These are phyloP conservation scores for Aspergillus aculeatinus DNA, from an alignment of 2,329 filamentous ascomycete species.

Conservation along the genomic window DNA sequence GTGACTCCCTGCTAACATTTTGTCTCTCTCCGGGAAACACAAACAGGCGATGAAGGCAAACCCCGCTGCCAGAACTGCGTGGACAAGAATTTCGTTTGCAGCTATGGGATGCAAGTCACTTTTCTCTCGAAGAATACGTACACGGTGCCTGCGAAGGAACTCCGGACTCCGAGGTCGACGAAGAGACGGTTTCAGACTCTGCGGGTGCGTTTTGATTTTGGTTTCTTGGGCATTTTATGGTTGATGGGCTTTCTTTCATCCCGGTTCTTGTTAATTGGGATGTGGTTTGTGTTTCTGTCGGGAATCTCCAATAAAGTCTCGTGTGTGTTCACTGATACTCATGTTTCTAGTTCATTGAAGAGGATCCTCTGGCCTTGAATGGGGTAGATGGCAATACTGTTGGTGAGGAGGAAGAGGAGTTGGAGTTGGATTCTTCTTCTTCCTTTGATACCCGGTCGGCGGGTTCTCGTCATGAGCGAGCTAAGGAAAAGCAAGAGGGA, in stretches of 20 bases:
- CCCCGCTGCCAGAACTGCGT: constrained; percentile 52
- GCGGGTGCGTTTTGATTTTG: constrained; percentile 13
- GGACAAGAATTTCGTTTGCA: constrained; percentile 49
- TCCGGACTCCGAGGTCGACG: constrained; percentile 7
- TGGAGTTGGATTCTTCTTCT: too few relatives aligned
- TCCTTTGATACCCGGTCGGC: too few relatives aligned
- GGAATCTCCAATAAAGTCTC: too few relatives aligned
- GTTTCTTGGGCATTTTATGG: too few relatives aligned
- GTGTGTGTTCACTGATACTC: background rate
- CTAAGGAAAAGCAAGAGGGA: too few relatives aligned
- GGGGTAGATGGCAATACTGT: constrained; percentile 8
- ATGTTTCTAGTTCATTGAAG: constrained; percentile 26
- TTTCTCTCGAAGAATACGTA: constrained; percentile 53
- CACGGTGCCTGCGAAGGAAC: constrained; percentile 32
- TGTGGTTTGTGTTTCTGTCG: background rate
- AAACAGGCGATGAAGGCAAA: constrained; percentile 52
- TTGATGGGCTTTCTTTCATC: too few relatives aligned
- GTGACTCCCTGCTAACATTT: background rate
- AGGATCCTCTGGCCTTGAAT: constrained; percentile 16
- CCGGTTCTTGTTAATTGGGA: too few relatives aligned
- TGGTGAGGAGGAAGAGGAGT: too few relatives aligned
- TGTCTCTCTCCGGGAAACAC: background rate
- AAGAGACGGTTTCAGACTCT: constrained; percentile 21
- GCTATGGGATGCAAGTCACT: constrained; percentile 49
- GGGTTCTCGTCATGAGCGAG: too few relatives aligned